Base-by-base conservation (phyloP, 805 yeast genomes). In the Candida andamanensis region DNA sequence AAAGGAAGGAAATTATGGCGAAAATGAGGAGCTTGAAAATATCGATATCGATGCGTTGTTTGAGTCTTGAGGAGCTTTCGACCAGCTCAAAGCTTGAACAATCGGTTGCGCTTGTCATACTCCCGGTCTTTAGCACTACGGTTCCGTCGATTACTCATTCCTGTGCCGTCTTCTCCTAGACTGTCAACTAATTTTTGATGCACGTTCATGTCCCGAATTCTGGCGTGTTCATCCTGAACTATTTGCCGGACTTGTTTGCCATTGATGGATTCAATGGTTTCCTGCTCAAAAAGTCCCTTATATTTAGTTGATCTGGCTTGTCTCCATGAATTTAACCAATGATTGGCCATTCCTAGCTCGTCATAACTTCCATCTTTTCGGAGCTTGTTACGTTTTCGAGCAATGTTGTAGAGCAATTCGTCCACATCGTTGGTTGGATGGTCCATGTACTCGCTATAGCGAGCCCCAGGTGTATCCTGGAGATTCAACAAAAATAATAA, bases 361-460 rank as follows among this genome's bases (percentile, higher is more conserved):
- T 77, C 79, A 33, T 56, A 69, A 6, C 58, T 35, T 2, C 56
- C 60, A 19, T 58, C 64, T 30, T 54, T 50, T 8, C 58, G 56
- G 7, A 66, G 45, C 30, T 56, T 59, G 5, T 56, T 54, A 16
- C 66, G 53, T 13, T 53, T 52, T 34, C 53, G 59, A 9, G 78
- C 76, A 6, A 80, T 63, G 11, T 67, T 58, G 28, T 51, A 50
- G 20, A 85, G 53, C 14, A 86, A 60, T 36, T 67, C 74, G 34
- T 73, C 67, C 2, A 86, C 64, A 41, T 79, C 73, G 52, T 87
- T 87, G 0, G 95, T 85, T 1, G 95, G 95, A 19, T 63, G 58
- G 7, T 59, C 44, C 42, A 75, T 53, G 45, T 66, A 79, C 30
- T 68, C 63, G 1, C 45, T 40, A 44, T 78, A 78, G 7, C 57